Evolutionary conservation across 768 basidiomycete species (phyloP).

Genomic region (Galerina sulciceps): DNA sequence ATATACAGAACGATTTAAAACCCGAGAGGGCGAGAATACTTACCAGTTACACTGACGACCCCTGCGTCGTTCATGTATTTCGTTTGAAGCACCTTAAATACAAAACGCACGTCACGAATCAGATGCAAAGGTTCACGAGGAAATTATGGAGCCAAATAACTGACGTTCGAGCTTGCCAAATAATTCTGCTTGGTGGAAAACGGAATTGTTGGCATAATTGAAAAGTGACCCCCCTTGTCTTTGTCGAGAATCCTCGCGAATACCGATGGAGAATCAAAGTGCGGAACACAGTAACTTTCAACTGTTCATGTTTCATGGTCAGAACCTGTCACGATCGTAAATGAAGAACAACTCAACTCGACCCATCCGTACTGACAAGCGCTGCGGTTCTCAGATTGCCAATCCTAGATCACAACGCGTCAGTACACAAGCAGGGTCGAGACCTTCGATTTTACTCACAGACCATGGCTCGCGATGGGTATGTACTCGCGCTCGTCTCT

Average conservation of each 20-base stretch:
- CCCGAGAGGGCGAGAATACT: not conserved
- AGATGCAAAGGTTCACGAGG: not conserved
- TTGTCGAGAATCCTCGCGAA: constrained; percentile 91
- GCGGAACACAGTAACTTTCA: constrained; percentile 90
- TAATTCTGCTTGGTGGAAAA: constrained; percentile 84
- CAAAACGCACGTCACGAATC: not conserved
- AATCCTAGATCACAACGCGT: constrained; percentile 50
- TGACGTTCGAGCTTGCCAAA: constrained; percentile 79
- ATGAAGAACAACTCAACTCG: constrained; percentile 50
- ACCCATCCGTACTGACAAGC: constrained; percentile 82
- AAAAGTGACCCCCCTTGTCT: constrained; percentile 92
- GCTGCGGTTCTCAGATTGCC: constrained; percentile 87
- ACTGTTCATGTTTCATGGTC: constrained; percentile 46
- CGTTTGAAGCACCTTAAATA: constrained; percentile 78
- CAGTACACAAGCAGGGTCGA: not conserved
- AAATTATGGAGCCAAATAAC: constrained; percentile 13
- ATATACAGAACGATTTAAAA: not conserved
- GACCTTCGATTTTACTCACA: constrained; percentile 49
- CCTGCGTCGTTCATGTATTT: constrained; percentile 93
- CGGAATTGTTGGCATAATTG: constrained; percentile 72
- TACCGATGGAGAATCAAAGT: constrained; percentile 93
- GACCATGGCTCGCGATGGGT: constrained; percentile 77
- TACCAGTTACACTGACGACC: constrained; percentile 83
- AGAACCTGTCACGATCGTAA: not conserved
- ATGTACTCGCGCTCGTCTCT: constrained; percentile 65